These are phyloP conservation scores for Cladobotryum mycophilum DNA, from an alignment of 2,329 filamentous ascomycete genomes.

Conservation along the genomic window DNA sequence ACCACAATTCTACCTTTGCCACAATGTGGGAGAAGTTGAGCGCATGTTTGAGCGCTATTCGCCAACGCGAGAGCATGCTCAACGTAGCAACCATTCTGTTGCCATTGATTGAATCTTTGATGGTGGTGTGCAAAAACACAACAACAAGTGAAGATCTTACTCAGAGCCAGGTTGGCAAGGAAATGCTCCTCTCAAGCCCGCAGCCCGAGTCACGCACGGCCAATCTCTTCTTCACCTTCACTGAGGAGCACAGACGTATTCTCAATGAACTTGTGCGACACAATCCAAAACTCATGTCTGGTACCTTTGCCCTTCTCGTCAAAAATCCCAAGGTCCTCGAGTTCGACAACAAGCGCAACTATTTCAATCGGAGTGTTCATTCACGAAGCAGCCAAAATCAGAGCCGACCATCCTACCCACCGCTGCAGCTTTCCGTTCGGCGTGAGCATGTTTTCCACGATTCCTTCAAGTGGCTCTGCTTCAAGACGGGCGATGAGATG, in stretches of 20 bases:
- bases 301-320: constrained; percentile 89
- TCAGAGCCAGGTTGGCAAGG: constrained; percentile 48
- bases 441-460: constrained; percentile 96
- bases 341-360: constrained; percentile 99
- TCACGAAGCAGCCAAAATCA: constrained; percentile 58
- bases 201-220: constrained; percentile 75
- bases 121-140: constrained; percentile 99
- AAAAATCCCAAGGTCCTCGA: constrained; percentile 99
- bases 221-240: constrained; percentile 92
- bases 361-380: constrained; percentile 93
- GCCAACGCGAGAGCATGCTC: constrained; percentile 88
- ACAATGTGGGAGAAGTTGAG: constrained; percentile 90
- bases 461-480: constrained; percentile 97
- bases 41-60: constrained; percentile 79
- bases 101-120: constrained; percentile 89
- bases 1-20: constrained; percentile 85
- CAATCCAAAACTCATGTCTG: constrained; percentile 97
- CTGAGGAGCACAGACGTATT: constrained; percentile 94
- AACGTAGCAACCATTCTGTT: constrained; percentile 94
- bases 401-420: constrained; percentile 61
- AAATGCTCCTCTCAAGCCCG: constrained; percentile 68
- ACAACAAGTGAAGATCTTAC: constrained; percentile 63
- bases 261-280: constrained; percentile 95
- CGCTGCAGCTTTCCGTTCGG: constrained; percentile 80
- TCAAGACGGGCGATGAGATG: constrained; percentile 94